These are phyloP conservation scores for Lasiodiplodia gonubiensis DNA, from an alignment of 2,329 filamentous ascomycete species.

Conservation along the genomic window DNA sequence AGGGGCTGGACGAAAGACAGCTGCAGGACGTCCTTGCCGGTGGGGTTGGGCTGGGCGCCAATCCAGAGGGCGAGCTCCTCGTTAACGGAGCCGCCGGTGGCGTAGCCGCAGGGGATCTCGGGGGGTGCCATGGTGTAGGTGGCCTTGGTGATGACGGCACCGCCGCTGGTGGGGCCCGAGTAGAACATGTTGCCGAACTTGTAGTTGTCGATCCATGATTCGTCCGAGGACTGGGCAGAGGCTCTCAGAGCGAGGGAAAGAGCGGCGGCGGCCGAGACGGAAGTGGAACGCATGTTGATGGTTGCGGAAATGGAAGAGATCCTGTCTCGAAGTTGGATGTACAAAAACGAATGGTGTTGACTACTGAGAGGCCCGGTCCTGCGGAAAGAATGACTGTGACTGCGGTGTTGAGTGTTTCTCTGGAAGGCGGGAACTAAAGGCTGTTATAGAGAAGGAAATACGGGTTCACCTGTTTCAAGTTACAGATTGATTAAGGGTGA, in stretches of 20 bases:
- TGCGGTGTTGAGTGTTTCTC: neutral
- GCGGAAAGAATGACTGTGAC: conserved; percentile 7
- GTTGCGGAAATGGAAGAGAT: neutral
- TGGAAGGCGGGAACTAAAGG: neutral
- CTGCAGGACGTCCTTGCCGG: conserved; percentile 23
- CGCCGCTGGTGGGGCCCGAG: conserved; percentile 28
- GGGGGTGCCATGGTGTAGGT: conserved; percentile 29
- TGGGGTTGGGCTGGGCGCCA: conserved; percentile 26
- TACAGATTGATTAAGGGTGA: conserved; percentile 22
- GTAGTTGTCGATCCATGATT: conserved; percentile 23
- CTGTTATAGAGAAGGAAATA: neutral
- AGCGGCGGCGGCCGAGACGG: conserved; percentile 15
- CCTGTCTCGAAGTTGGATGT: conserved; percentile 6
- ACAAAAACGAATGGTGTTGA: conserved; percentile 4
- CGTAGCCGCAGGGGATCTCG: conserved; percentile 21
- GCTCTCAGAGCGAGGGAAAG: conserved; percentile 16
- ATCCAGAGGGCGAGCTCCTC: conserved; percentile 28
- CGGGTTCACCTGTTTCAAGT: conserved; percentile 5
- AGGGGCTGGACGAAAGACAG: conserved; percentile 30
- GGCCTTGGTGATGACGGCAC: conserved; percentile 30
- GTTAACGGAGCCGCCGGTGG: neutral
- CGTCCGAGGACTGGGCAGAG: conserved; percentile 11
- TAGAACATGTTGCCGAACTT: conserved; percentile 31
- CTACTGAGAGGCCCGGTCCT: neutral
- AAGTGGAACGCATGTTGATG: conserved; percentile 16